Base-by-base conservation (phyloP, 306 rosid species). In the Lathyrus sativus region DNA sequence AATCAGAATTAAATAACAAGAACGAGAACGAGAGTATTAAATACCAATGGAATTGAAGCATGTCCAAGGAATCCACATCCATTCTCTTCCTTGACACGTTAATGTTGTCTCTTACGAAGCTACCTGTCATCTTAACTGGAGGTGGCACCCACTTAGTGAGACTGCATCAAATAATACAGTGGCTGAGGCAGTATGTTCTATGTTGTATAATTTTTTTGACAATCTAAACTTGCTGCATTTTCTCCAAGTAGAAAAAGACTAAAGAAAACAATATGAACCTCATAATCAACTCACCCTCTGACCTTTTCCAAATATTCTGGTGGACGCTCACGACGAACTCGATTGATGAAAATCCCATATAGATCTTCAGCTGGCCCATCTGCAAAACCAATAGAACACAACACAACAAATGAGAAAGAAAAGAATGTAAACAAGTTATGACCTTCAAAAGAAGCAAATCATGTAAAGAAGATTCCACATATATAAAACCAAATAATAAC, bases 31-130 rank as follows among this genome's bases (percentile, higher is more conserved):
- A 46, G 31, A 70, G 68, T 45, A 28, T 13, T 55, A 60, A 37
- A 31, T 85, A 92, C 98, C 98, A 93, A 82, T 93, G 97, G 73
- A 93, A 93, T 82, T 90, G 98, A 83, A 93, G 98, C 98, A 93
- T 93, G 80, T 93, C 98, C 82, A 93, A 78, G 57, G 97, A 85
- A 68, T 84, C 77, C 62, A 92, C 96, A 58, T 90, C 98, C 98
- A 92, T 92, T 82, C 98, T 92, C 87, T 81, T 92, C 76, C 91
- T 83, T 35, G 98, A 92, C 46, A 88, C 74, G 75, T 92, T 78
- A 15, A 90, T 88, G 77, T 85, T 90, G 61, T 90, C 96, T 83
- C 90, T 85, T 50, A 92, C 98, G 70, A 43, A 88, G 79, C 84
- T 85, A 66, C 91, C 81, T 19, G 98, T 88, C 98, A 92, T 92